Conservation (phyloP, 2,329 filamentous ascomycete genomes). For the Cercospora sp. region DNA sequence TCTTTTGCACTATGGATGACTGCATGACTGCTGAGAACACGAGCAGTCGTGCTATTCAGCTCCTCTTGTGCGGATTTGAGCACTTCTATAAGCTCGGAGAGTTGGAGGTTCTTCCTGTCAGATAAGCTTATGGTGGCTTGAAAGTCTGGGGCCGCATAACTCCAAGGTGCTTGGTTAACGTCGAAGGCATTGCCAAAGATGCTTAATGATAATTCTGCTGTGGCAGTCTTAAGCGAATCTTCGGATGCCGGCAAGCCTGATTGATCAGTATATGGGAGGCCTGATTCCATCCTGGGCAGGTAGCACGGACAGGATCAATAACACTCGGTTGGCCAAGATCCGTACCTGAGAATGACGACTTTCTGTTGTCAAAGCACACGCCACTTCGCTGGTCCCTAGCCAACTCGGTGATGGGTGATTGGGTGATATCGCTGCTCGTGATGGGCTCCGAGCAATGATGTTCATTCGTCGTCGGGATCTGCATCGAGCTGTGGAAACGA, state of each 20-base stretch:
- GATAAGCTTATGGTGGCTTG: constrained; percentile 4
- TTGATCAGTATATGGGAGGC: constrained; percentile 2
- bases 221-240: constrained; percentile 1
- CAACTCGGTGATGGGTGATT: neutral
- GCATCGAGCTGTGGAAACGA: neutral
- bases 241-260: neutral
- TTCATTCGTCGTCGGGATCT: neutral
- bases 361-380: neutral
- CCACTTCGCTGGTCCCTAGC: neutral
- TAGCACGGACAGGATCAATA: constrained; percentile 8
- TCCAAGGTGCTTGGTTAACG: neutral
- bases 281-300: neutral
- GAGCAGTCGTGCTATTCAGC: neutral
- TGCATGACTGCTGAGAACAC: neutral
- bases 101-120: neutral
- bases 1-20: neutral
- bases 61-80: neutral
- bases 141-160: constrained; percentile 4
- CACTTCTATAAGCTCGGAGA: constrained; percentile 2
- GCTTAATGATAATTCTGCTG: constrained; percentile 1
- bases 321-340: neutral
- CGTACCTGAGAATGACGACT: constrained; percentile 3
- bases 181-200: neutral
- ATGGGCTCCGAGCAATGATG: neutral
- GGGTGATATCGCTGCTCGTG: neutral